These are phyloP conservation scores for Geotrichum klebahnii DNA, from an alignment of 1,139 yeast genomes.

Conservation along the genomic window DNA sequence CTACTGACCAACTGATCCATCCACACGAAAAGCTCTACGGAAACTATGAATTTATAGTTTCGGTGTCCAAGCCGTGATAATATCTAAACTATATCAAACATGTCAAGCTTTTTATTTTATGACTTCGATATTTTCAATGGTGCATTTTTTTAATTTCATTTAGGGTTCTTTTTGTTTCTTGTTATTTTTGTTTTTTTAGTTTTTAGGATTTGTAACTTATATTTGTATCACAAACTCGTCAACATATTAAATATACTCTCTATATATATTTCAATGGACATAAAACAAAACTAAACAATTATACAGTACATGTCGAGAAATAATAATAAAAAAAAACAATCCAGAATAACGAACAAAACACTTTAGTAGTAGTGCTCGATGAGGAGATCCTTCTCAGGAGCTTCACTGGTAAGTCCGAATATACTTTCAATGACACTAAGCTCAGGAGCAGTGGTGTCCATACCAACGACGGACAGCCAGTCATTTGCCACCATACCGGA, in stretches of 20 bases:
- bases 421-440: slow-evolving; percentile 93
- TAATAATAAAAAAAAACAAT: too few relatives aligned
- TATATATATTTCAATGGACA: background rate
- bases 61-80: too few relatives aligned
- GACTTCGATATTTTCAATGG: background rate
- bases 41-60: too few relatives aligned
- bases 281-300: background rate
- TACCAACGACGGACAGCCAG: slow-evolving; percentile 95
- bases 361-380: slow-evolving; percentile 41
- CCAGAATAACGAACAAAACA: background rate
- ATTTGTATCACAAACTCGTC: slow-evolving; percentile 7
- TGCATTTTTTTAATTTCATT: background rate
- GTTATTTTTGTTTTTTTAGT: background rate
- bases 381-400: slow-evolving; percentile 42
- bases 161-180: background rate
- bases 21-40: too few relatives aligned
- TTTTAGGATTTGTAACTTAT: background rate
- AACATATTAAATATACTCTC: too few relatives aligned
- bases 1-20: too few relatives aligned
- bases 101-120: too few relatives aligned
- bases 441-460: slow-evolving; percentile 98
- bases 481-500: slow-evolving; percentile 99
- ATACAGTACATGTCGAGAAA: too few relatives aligned
- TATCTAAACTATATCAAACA: too few relatives aligned
- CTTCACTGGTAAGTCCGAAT: slow-evolving; percentile 49